Evolutionary conservation across 2,329 filamentous ascomycete genomes (phyloP).

Genomic region (Pleurostoma richardsiae): DNA sequence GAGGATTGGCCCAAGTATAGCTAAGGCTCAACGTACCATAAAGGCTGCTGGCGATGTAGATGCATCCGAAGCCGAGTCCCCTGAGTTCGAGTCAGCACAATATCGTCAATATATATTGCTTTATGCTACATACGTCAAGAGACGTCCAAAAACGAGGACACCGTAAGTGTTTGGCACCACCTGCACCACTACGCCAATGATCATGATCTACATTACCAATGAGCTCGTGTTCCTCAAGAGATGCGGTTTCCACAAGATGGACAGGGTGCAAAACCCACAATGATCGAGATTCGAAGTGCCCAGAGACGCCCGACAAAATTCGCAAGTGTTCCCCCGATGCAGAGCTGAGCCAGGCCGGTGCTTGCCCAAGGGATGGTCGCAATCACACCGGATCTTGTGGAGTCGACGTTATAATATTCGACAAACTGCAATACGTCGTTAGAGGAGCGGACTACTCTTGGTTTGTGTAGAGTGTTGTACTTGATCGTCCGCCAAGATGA

Average conservation of each 20-base stretch:
- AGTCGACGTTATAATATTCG: constrained; percentile 29
- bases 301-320: constrained; percentile 28
- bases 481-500: constrained; percentile 34
- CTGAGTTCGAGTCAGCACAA: constrained; percentile 9
- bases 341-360: constrained; percentile 29
- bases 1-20: not conserved
- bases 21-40: constrained; percentile 15
- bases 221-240: not conserved
- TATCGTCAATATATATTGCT: no score
- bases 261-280: not conserved
- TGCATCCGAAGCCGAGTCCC: constrained; percentile 32
- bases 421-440: constrained; percentile 17
- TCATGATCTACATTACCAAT: constrained; percentile 19
- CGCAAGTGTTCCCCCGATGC: constrained; percentile 30
- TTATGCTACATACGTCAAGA: constrained; percentile 22
- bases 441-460: not conserved
- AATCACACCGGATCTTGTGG: constrained; percentile 27
- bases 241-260: not conserved
- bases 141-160: constrained; percentile 31
- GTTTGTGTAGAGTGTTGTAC: not conserved
- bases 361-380: constrained; percentile 35
- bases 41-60: constrained; percentile 34
- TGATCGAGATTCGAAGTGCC: constrained; percentile 31
- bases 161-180: constrained; percentile 33
- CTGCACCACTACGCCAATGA: constrained; percentile 32